Conservation (phyloP, 176 grass and related monocot species). For the Tuctoria greenei region DNA sequence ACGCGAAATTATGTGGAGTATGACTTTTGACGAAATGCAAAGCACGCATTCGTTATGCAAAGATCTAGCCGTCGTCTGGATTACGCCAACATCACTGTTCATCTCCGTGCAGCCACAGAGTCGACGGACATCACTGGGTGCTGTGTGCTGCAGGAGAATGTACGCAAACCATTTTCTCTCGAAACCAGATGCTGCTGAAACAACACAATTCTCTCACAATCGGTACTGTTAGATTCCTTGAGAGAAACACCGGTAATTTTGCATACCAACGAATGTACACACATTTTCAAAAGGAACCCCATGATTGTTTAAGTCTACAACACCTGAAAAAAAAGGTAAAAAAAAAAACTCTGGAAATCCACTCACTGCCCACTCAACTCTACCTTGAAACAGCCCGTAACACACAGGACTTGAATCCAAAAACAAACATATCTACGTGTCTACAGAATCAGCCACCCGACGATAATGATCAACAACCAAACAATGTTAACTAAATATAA, state of each 20-base stretch:
- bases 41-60: too few species aligned
- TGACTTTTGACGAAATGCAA: too few species aligned
- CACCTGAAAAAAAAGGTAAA: conserved; percentile 22
- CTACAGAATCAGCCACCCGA: conserved; percentile 29
- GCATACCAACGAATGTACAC: conserved; percentile 32
- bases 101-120: too few species aligned
- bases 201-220: not conserved
- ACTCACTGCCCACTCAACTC: conserved; percentile 34
- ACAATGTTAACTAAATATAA: conserved; percentile 56
- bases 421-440: conserved; percentile 46
- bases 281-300: not conserved
- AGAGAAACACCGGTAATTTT: conserved; percentile 7
- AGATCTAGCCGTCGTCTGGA: too few species aligned
- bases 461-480: conserved; percentile 29
- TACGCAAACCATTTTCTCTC: too few species aligned
- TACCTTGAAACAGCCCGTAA: conserved; percentile 31
- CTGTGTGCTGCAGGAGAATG: too few species aligned
- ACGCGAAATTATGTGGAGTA: too few species aligned
- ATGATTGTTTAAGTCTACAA: conserved; percentile 28
- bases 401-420: conserved; percentile 36
- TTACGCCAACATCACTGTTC: too few species aligned
- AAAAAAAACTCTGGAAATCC: conserved; percentile 32
- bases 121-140: too few species aligned
- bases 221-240: not conserved
- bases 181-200: conserved; percentile 1